These are phyloP conservation scores for Dendrostoma leiphaemia DNA, from an alignment of 2,329 filamentous ascomycete genomes.

Conservation along the genomic window DNA sequence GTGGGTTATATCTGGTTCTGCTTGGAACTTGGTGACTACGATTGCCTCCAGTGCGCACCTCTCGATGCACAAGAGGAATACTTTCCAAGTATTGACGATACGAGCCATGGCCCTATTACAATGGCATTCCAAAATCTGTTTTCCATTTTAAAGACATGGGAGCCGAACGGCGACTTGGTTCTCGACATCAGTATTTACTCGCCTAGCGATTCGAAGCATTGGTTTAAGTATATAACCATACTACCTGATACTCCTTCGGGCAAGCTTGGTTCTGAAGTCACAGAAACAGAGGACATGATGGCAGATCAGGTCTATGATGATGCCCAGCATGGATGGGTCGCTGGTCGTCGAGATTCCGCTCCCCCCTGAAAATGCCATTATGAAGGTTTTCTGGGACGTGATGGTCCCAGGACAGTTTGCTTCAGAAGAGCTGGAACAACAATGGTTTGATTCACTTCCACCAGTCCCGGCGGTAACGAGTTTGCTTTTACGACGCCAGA, in stretches of 20 bases:
- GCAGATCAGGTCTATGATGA: conserved; percentile 13
- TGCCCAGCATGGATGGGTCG: conserved; percentile 24
- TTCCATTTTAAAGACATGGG: conserved; percentile 28
- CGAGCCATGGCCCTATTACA: conserved; percentile 20
- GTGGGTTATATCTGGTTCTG: conserved; percentile 30
- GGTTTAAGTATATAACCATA: conserved; percentile 30
- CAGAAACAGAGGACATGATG: conserved; percentile 15
- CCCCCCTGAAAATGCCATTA: conserved; percentile 18
- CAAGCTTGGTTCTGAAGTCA: not conserved
- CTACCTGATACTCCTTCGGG: conserved; percentile 22
- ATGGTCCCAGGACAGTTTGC: conserved; percentile 24
- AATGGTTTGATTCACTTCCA: conserved; percentile 28
- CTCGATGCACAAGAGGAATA: not conserved
- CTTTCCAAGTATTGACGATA: conserved; percentile 17
- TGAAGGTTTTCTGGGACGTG: conserved; percentile 23
- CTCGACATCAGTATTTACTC: conserved; percentile 32
- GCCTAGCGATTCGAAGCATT: conserved; percentile 30
- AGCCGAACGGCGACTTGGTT: conserved; percentile 23
- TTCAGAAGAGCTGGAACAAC: conserved; percentile 19
- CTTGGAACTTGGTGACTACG: conserved; percentile 29
- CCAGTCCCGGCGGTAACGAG: conserved; percentile 27
- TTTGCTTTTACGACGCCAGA: conserved; percentile 32
- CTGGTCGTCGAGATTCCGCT: conserved; percentile 18
- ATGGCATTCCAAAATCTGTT: conserved; percentile 24
- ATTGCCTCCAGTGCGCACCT: conserved; percentile 24